Evolutionary conservation across 108 stramenopile genomes (phyloP), one percentile per base, ranked within the genome.

Genomic region (Discostella stelligeroides): DNA sequence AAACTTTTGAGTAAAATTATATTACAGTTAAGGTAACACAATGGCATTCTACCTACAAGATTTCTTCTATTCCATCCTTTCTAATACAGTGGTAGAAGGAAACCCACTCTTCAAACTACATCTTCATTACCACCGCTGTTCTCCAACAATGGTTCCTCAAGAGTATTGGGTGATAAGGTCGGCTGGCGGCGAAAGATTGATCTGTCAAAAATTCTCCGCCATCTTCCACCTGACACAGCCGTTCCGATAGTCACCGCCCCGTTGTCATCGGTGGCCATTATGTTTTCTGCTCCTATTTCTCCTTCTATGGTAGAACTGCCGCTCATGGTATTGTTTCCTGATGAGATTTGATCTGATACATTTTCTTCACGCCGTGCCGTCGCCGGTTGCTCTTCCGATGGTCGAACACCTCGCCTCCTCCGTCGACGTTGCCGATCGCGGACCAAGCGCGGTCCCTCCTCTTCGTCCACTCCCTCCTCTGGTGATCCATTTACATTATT

Each of bases 101-200:
- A 27, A 53, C 24, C 13, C 12, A 28, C 28, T 25, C 28, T 29
- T 53, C 51, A 53, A 53, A 53, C 51, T 12, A 53, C 51, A 6
- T 59, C 60, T 23, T 37, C 47, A 14, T 15, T 24, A 21, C n/a
- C 63, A 6, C 57, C 72, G 45, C 29, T 56, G 25, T 23, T 46
- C 15, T 61, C 54, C 56, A 73, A 48, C 13, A 73, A 42, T 8
- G 72, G 62, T 24, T 73, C 72, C 46, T 73, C 72, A 21, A 73
- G 72, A 20, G 72, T 17, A 48, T 48, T 43, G 43, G 62, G 7
- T 40, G 45, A 29, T 1, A 62, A 25, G 46, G 60, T 39, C n/a
- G 45, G 2, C 4, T 54, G 6, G 5, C 34, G 34, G 6, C 34
- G 5, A 34, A 34, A 34, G 34, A 34, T 23, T 37, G 41, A 18